A percentile compares a stretch with the other conserved stretches of the same genome.
Conservation (phyloP, 495 filamentous ascomycete genomes). For the Penicillium angulare region DNA sequence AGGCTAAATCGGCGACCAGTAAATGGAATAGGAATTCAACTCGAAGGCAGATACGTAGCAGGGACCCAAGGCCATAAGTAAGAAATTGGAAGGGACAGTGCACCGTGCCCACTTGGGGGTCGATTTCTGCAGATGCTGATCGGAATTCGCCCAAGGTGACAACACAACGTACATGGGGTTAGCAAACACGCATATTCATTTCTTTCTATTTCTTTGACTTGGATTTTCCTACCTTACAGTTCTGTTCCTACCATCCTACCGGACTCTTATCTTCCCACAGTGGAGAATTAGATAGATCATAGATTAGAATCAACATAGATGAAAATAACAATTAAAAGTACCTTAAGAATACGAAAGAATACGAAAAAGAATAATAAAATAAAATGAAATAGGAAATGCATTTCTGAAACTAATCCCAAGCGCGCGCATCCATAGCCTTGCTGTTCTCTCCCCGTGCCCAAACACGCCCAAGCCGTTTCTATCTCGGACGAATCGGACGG, state of each 20-base stretch:
- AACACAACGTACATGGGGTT: conserved; percentile 3
- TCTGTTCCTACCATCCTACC: neutral
- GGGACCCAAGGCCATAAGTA: neutral
- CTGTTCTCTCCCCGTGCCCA: neutral
- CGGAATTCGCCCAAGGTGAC: neutral
- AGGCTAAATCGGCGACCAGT: too few relatives aligned
- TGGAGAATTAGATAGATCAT: neutral
- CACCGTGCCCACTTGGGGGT: neutral
- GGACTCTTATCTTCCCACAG: neutral
- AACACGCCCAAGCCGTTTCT: neutral
- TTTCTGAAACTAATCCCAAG: neutral
- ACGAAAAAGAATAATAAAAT: too few relatives aligned
- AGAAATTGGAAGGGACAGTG: neutral
- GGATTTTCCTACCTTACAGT: too few relatives aligned
- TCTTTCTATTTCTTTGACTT: neutral
- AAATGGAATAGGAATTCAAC: too few relatives aligned
- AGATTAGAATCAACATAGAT: conserved; percentile 1
- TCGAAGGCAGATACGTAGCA: too few relatives aligned
- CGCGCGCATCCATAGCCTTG: too few relatives aligned
- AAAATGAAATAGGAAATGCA: too few relatives aligned
- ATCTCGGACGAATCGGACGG: conserved; percentile 3
- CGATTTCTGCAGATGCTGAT: conserved; percentile 5
- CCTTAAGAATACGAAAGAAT: neutral
- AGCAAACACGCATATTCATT: neutral
- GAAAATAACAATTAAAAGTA: conserved; percentile 1